Evolutionary conservation across 345 rosid species (phyloP), one percentile per base, ranked within the genome.

Genomic region (Reutealis trisperma): DNA sequence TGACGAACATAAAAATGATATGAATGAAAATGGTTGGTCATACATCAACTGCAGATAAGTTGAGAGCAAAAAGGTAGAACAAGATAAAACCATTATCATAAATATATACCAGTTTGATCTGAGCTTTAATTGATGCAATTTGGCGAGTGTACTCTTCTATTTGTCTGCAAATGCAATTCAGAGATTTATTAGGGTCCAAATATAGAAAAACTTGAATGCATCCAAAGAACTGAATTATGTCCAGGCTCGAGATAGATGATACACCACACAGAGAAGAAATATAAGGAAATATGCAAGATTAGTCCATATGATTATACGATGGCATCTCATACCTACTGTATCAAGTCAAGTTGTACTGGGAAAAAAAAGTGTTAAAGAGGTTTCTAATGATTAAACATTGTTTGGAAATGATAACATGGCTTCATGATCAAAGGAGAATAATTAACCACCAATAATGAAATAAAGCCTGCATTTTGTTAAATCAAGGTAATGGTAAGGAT

Each of bases 51-150:
- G 10, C 5, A 21, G 47, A 13, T 4, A 51, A 13, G 19, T 14
- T 42, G 12, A 18, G 10, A 75, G 21, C 25, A 41, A 19, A 42
- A 6, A 66, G 21, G 24, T 22, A 3, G 15, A 67, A 57, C 4
- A 25, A 45, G 25, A 25, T 30, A 24, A 62, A 47, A 41, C 16
- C 13, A 21, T 32, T n/a, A 30, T 19, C 10, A 37, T 0, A 13
- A 19, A 24, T 14, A 66, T 13, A 13, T 85, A 95, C 94, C 87
- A 86, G 64, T 83, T 95, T 93, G 78, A 95, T 95, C 74, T 90
- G 93, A 11, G 90, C 94, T 85, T 93, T 93, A 65, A 93, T 93
- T 74, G 89, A 84, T 11, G 94, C 90, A 37, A 93, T 87, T 69
- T 86, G 73, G 22, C 61, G 71, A 59, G 87, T 90, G 69, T 86